A percentile compares a stretch with the other conserved stretches of the same genome.
phyloP scores from a whole-genome alignment of 116 monocot genomes.

The Posidonia oceanica region DNA sequence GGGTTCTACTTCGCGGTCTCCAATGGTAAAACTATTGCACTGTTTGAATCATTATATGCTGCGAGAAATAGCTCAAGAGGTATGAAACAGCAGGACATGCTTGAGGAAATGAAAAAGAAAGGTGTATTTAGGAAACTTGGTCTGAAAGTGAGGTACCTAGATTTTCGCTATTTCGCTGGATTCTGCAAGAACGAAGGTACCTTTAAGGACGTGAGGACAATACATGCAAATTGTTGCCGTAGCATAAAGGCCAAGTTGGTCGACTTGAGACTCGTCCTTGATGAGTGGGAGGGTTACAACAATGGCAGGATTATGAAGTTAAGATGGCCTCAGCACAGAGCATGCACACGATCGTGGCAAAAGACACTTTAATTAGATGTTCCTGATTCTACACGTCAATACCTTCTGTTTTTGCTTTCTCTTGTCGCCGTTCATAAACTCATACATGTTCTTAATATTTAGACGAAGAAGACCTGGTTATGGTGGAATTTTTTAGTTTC shows the following conservation, averaged over 20 bases:
- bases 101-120: not conserved
- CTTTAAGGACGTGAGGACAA: not conserved
- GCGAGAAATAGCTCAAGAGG: constrained; percentile 22
- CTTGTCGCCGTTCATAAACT: no score
- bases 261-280: constrained; percentile 5
- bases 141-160: constrained; percentile 12
- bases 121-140: constrained; percentile 3
- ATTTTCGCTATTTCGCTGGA: constrained; percentile 1
- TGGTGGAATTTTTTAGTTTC: no score
- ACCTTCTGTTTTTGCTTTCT: no score
- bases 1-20: constrained; percentile 55
- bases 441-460: no score
- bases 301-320: not conserved
- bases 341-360: constrained; percentile 12
- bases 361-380: not conserved
- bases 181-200: constrained; percentile 6
- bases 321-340: constrained; percentile 23
- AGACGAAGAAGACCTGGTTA: no score
- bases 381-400: no score
- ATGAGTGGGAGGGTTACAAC: constrained; percentile 7
- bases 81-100: constrained; percentile 22
- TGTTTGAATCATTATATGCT: constrained; percentile 43
- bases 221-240: constrained; percentile 15
- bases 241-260: constrained; percentile 13
- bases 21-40: constrained; percentile 31